phyloP scores from a whole-genome alignment of 768 basidiomycete genomes.

The Hortiboletus campestris region DNA sequence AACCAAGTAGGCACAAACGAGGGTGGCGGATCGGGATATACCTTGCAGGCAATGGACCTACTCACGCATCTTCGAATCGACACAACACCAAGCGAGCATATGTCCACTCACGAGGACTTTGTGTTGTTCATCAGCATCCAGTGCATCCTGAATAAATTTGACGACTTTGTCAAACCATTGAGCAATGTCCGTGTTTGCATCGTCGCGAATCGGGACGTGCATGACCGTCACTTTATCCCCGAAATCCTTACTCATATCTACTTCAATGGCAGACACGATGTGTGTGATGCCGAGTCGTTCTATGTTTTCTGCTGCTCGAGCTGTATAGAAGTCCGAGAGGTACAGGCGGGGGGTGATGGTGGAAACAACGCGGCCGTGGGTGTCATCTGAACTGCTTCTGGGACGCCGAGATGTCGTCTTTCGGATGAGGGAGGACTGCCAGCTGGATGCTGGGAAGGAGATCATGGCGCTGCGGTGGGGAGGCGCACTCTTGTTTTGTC shows the following conservation, averaged over 20 bases:
- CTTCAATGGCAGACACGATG: slow-evolving; percentile 63
- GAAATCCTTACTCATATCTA: slow-evolving; percentile 27
- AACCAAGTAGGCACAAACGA: slow-evolving; percentile 71
- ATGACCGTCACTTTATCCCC: slow-evolving; percentile 40
- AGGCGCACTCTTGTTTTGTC: slow-evolving; percentile 1
- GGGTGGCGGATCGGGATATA: slow-evolving; percentile 71
- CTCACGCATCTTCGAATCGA: neutral
- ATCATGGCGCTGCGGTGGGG: slow-evolving; percentile 21
- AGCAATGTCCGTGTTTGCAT: slow-evolving; percentile 39
- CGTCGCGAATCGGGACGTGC: slow-evolving; percentile 52
- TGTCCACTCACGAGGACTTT: slow-evolving; percentile 47
- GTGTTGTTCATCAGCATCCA: slow-evolving; percentile 41
- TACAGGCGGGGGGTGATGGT: slow-evolving; percentile 52
- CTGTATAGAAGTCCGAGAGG: slow-evolving; percentile 61
- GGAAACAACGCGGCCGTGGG: slow-evolving; percentile 24
- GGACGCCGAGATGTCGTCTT: slow-evolving; percentile 16
- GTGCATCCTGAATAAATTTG: slow-evolving; percentile 49
- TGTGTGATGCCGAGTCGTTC: slow-evolving; percentile 66
- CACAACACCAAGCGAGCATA: neutral
- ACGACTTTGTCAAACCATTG: slow-evolving; percentile 48
- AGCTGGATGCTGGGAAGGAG: slow-evolving; percentile 31
- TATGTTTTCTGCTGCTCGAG: slow-evolving; percentile 48
- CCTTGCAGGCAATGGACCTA: slow-evolving; percentile 80
- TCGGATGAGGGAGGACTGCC: slow-evolving; percentile 28
- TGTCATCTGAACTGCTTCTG: slow-evolving; percentile 3